Conservation (phyloP, 805 yeast species). For the Pichia occidentalis region DNA sequence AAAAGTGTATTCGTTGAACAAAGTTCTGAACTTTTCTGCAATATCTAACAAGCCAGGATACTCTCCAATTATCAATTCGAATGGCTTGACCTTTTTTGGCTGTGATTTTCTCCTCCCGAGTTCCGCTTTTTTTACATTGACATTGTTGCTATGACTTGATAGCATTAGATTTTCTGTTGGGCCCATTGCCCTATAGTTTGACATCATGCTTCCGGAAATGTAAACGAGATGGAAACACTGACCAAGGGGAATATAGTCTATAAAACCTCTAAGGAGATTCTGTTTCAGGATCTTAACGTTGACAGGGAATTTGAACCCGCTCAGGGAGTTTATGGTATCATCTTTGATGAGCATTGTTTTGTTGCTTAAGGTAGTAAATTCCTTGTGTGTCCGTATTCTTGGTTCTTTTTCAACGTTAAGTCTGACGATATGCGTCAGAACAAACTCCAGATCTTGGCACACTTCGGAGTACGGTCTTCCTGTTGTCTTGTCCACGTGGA, state of each 20-base stretch:
- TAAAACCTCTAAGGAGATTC: slow-evolving; percentile 47
- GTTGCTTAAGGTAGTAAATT: slow-evolving; percentile 45
- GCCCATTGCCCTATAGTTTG: slow-evolving; percentile 22
- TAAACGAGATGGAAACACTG: slow-evolving; percentile 49
- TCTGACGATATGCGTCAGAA: slow-evolving; percentile 54
- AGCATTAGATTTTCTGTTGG: not conserved
- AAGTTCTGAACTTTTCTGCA: slow-evolving; percentile 1
- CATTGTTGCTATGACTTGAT: too few species aligned
- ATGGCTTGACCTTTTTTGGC: not conserved
- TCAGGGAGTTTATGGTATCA: slow-evolving; percentile 47
- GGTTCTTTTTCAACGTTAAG: slow-evolving; percentile 21
- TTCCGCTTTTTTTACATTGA: not conserved
- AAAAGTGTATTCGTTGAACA: slow-evolving; percentile 6
- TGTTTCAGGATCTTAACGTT: slow-evolving; percentile 38
- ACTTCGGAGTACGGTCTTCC: slow-evolving; percentile 40
- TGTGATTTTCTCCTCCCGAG: not conserved
- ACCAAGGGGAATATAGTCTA: slow-evolving; percentile 54
- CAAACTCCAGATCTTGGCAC: slow-evolving; percentile 54
- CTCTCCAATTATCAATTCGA: slow-evolving; percentile 2
- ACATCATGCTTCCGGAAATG: slow-evolving; percentile 51
- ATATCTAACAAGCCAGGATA: not conserved
- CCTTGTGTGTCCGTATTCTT: slow-evolving; percentile 13
- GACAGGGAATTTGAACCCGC: slow-evolving; percentile 47
- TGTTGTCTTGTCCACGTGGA: slow-evolving; percentile 34
- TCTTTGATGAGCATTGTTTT: slow-evolving; percentile 51